Conservation (phyloP, 2,329 filamentous ascomycete species). For the Fusarium sp. region DNA sequence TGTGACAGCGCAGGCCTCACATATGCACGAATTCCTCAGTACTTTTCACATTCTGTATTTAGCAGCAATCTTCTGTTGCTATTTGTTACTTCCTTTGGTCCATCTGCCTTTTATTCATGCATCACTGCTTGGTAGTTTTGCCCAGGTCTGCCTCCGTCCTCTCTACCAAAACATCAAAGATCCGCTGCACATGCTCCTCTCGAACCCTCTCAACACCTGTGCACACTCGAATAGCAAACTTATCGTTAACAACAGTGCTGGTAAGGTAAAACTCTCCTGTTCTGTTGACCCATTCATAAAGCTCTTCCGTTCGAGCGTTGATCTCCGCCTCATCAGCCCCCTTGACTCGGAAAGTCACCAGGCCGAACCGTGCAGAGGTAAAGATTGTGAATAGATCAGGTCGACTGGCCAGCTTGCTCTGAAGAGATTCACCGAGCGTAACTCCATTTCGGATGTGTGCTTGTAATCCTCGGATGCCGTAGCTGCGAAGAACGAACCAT, state of each 20-base stretch:
- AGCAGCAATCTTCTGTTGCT: accelerated
- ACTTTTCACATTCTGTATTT: too few species aligned
- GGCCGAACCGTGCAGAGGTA: constrained; percentile 76
- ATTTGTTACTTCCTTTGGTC: accelerated
- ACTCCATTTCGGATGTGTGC: constrained; percentile 76
- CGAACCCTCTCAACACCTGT: constrained; percentile 71
- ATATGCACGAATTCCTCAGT: accelerated
- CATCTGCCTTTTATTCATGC: too few species aligned
- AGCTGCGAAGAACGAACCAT: constrained; percentile 91
- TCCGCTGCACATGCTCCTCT: constrained; percentile 75
- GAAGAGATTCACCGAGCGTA: constrained; percentile 72
- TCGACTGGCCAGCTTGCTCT: constrained; percentile 63
- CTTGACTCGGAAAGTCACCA: constrained; percentile 76
- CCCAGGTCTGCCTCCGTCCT: constrained; percentile 57
- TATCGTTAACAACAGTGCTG: constrained; percentile 73
- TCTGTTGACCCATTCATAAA: constrained; percentile 78
- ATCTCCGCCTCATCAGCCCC: constrained; percentile 58
- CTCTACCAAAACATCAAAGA: constrained; percentile 77
- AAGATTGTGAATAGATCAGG: constrained; percentile 79
- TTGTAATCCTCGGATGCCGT: constrained; percentile 79
- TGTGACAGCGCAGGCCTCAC: accelerated
- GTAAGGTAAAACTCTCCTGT: constrained; percentile 85
- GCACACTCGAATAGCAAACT: constrained; percentile 82
- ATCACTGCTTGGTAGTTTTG: accelerated
- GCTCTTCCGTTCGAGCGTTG: constrained; percentile 74